These are phyloP conservation scores for Sabuloglossum arenarium DNA, from an alignment of 495 filamentous ascomycete species.

Conservation along the genomic window DNA sequence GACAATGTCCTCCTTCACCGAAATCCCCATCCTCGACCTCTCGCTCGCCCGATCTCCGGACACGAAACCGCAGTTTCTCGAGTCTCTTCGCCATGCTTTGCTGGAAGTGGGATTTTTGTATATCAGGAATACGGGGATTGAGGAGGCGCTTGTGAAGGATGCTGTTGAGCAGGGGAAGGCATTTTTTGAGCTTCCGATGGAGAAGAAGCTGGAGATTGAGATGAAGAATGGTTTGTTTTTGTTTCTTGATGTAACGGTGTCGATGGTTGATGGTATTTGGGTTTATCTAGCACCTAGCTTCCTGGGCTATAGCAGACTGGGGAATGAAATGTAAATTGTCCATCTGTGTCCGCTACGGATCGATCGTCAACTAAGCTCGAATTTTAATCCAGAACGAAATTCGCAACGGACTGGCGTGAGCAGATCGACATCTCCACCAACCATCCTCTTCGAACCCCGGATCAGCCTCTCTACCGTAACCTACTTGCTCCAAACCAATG, in stretches of 20 bases:
- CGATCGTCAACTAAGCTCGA: slow-evolving; percentile 1
- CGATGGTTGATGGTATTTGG: background rate
- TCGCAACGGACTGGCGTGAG: slow-evolving; percentile 43
- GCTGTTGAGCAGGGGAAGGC: slow-evolving; percentile 46
- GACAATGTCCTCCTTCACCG: slow-evolving; percentile 31
- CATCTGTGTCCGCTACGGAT: background rate
- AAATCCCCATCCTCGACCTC: slow-evolving; percentile 66
- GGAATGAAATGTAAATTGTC: slow-evolving; percentile 28
- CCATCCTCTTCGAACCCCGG: slow-evolving; percentile 38
- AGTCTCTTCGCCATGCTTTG: slow-evolving; percentile 52
- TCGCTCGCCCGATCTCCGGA: slow-evolving; percentile 35
- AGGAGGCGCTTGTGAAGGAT: slow-evolving; percentile 38
- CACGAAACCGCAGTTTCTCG: slow-evolving; percentile 57
- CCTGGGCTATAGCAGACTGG: slow-evolving; percentile 39
- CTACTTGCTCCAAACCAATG: slow-evolving; percentile 80
- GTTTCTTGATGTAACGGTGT: slow-evolving; percentile 20
- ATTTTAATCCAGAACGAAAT: background rate
- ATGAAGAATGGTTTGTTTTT: slow-evolving; percentile 52
- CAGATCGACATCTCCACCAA: slow-evolving; percentile 80
- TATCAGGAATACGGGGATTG: slow-evolving; percentile 62
- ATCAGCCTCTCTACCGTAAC: slow-evolving; percentile 55
- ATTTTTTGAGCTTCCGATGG: slow-evolving; percentile 64
- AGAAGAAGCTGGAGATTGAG: slow-evolving; percentile 67
- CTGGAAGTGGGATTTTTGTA: slow-evolving; percentile 91
- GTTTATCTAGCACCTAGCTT: slow-evolving; percentile 18